Base-by-base conservation (phyloP, 768 basidiomycete species). In the Pisolithus orientalis region DNA sequence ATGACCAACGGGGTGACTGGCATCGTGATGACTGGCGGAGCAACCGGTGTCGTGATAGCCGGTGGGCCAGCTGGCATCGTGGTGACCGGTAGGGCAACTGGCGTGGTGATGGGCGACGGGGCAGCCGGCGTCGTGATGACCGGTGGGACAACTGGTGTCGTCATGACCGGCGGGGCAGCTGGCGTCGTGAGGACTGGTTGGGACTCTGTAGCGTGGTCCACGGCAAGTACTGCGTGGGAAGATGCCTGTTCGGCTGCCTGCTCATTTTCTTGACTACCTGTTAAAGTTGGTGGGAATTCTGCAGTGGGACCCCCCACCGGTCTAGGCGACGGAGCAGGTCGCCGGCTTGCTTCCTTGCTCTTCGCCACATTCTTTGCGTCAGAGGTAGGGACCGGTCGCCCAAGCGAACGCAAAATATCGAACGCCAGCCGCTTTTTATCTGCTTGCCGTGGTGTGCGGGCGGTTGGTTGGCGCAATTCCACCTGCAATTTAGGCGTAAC, bases 321-420 rank as follows among this genome's bases (percentile, higher is more conserved):
- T 11, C 13, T 34, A 14, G 34, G 2, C 11, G 34, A 34, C 11
- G 5, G 34, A 34, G 34, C 14, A 34, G 34, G 34, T 34, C 34
- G 34, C 11, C 5, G 34, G 34, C 34, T 34, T 34, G 34, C 34
- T 34, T 58, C 63, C n/a, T 51, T 51, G 31, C 13, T 21, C 52
- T 47, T 46, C 37, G 0, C 25, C n/a, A 42, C 17, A 11, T 4
- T 42, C 25, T 47, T 37, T 31, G 31, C 6, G 7, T 21, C 40
- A 29, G 46, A 37, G 29, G 53, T 49, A 5, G 57, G 55, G 5
- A 39, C 27, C 24, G 58, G 54, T 43, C 55, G 54, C 16, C 76
- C 75, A 4, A 85, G 70, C 6, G 81, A 79, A 42, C 72, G 73
- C 21, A 86, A 56, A 43, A 86, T 69, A 62, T 84, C 82, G 42